phyloP scores from a whole-genome alignment of 2,329 filamentous ascomycete species.

The Trichoderma sp. region DNA sequence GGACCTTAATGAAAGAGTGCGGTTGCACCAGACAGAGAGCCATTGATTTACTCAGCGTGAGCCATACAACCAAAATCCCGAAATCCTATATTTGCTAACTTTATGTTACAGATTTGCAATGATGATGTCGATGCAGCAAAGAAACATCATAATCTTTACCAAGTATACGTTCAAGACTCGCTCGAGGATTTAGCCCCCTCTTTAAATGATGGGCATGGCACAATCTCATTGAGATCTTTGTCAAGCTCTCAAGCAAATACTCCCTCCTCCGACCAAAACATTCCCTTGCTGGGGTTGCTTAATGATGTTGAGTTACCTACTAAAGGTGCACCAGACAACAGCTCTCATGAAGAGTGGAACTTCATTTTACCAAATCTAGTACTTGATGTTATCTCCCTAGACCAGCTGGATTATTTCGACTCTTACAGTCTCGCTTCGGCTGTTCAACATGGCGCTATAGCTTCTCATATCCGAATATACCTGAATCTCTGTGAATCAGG shows the following conservation, averaged over 20 bases:
- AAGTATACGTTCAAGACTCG: neutral
- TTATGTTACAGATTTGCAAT: neutral
- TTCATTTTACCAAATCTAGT: conserved; percentile 13
- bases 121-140: conserved; percentile 9
- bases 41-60: neutral
- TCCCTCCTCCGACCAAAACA: neutral
- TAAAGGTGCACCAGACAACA: too few relatives aligned
- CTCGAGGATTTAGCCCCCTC: neutral
- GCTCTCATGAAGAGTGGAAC: too few relatives aligned
- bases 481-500: neutral
- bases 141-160: neutral
- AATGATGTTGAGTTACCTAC: too few relatives aligned
- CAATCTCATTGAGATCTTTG: neutral
- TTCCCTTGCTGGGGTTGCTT: neutral
- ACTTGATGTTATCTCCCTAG: neutral
- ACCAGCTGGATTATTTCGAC: neutral
- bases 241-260: conserved; percentile 4
- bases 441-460: conserved; percentile 16
- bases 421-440: conserved; percentile 2
- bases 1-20: conserved; percentile 1
- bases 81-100: neutral
- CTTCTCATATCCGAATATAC: neutral
- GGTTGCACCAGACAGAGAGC: conserved; percentile 17
- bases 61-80: neutral
- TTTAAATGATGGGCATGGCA: neutral